phyloP scores from a whole-genome alignment of 1,284 basidiomycete species.

The Malassezia cuniculi region DNA sequence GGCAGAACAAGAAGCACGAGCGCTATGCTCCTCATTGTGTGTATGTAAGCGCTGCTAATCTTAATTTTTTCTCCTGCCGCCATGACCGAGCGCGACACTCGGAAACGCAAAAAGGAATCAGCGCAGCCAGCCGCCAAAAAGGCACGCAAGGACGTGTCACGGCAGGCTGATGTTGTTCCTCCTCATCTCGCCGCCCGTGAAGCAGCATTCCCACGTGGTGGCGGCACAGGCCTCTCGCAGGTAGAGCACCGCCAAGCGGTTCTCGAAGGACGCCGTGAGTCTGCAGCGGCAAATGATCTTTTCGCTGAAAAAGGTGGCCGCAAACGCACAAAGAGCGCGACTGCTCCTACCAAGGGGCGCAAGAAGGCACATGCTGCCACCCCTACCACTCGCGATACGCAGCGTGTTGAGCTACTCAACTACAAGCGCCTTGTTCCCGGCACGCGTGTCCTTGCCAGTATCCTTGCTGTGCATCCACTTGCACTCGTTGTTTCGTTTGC shows the following conservation, averaged over 20 bases:
- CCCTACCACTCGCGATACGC: slow-evolving; percentile 47
- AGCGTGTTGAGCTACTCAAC: slow-evolving; percentile 78
- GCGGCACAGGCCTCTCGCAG: slow-evolving; percentile 61
- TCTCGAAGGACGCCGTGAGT: slow-evolving; percentile 71
- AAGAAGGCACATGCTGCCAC: slow-evolving; percentile 12
- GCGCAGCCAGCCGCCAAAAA: neutral
- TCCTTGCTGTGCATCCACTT: slow-evolving; percentile 75
- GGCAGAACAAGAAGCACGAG: no score
- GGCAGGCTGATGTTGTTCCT: neutral
- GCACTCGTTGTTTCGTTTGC: slow-evolving; percentile 84
- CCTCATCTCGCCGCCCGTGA: slow-evolving; percentile 47
- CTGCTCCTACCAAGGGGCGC: slow-evolving; percentile 9
- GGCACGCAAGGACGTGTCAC: neutral
- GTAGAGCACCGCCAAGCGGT: slow-evolving; percentile 77
- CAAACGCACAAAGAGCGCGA: slow-evolving; percentile 26
- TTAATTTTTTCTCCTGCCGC: slow-evolving; percentile 1
- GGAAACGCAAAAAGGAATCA: neutral
- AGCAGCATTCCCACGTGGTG: slow-evolving; percentile 85
- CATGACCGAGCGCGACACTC: neutral
- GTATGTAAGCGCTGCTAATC: no score
- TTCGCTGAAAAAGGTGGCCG: slow-evolving; percentile 16
- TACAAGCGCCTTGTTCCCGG: slow-evolving; percentile 82
- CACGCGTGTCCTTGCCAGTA: slow-evolving; percentile 72
- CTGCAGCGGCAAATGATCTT: slow-evolving; percentile 54
- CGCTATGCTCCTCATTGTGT: no score